Evolutionary conservation across 2,329 filamentous ascomycete species (phyloP), one percentile per base, ranked within the genome.

Genomic region (Bipolaris gigantea): DNA sequence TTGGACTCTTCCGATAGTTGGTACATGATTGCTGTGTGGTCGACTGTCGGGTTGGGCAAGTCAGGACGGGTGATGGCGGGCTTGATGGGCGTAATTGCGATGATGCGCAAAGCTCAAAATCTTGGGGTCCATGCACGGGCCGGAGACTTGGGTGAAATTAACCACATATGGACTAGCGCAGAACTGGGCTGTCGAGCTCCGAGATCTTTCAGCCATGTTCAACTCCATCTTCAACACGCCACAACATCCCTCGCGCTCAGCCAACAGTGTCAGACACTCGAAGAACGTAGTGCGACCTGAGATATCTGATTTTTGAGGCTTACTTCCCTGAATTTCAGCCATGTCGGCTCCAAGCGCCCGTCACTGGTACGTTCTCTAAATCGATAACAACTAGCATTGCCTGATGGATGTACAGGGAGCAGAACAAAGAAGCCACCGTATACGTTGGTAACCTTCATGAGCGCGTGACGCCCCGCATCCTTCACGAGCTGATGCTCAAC

Each of bases 381-480:
- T 7, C 11, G 16, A 40, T 19, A 11, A 13, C n/a, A 4, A 13
- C 11, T 30, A 19, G 11, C 48, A 32, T n/a, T 18, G 41, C 47
- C 65, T 71, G 48, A 71, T 49, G n/a, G 23, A 43, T 50, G 41
- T 30, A 19, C 48, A 75, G 72, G 73, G 73, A 97, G 75, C 93
- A 97, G 81, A 93, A 97, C 77, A 97, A 97, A 77, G 93, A 97
- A 78, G 92, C 92, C 65, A 97, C 94, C 38, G 90, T 97, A 74
- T 99, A 99, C 76, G 90, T 97, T 65, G 94, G 94, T 73, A 97
- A 97, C 76, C 91, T 99, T 70, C 94, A 99, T 79, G 94, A 99
- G 81, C 91, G 94, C 75, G 90, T 94, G 62, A 89, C 88, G 42
- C 91, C 96, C 72, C 87, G 89, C 66, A 84, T 96, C 64, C 86